Evolutionary conservation across 768 basidiomycete genomes (phyloP), one percentile per base, ranked within the genome.

Genomic region (Trametes punicea): DNA sequence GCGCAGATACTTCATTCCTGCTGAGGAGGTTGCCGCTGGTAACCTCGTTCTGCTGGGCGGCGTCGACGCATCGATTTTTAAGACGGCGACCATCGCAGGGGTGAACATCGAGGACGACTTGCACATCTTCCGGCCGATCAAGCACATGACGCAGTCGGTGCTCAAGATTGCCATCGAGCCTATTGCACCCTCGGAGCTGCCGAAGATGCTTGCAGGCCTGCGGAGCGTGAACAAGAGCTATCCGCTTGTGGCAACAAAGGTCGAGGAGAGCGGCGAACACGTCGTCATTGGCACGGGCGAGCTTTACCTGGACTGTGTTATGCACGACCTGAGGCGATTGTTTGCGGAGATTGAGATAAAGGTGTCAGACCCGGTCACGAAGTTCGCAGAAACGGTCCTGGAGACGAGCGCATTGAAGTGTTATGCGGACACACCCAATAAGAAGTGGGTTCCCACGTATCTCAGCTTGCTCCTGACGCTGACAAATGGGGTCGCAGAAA

Each of bases 341-440:
- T 99, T 96, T 74, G 86, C 94, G 27, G 97, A 99, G 76, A 97
- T 98, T 64, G 97, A 99, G 78, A 98, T 99, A 79, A 99, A 99
- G 77, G 94, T 98, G 13, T 98, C 96, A 21, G 97, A 99, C 75
- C 97, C 97, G 1, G 94, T 98, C 34, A 96, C 94, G 15, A 93
- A 93, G 68, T 99, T 99, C 75, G 90, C 92, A 68, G 97, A 99
- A 76, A 99, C 97, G 2, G 96, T 98, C 20, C 76, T 98, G 62
- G 97, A 99, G 77, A 98, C 96, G 29, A 93, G 90, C 62, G 97
- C 96, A 3, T 73, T 99, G 61, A 99, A 98, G 73, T 98, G 96
- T 68, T 99, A 99, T 71, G 97, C 97, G 16, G 97, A 98, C 65
- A 98, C 97, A 27, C 97, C 97, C 6, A 99, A 99, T 74, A 98